Base-by-base conservation (phyloP, 2,329 filamentous ascomycete species). In the Alternaria longipes region DNA sequence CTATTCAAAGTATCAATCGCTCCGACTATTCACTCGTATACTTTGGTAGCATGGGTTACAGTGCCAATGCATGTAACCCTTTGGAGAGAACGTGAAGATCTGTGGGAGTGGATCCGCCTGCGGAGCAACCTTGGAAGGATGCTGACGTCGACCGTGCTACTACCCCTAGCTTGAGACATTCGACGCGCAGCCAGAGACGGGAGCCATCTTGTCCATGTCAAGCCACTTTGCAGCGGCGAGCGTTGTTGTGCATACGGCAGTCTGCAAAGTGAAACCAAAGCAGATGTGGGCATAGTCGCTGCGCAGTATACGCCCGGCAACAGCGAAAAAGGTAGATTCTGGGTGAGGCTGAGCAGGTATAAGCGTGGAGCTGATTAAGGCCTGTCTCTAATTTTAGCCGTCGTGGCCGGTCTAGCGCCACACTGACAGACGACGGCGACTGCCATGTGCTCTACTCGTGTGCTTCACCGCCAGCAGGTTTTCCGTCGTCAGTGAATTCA, bases 271-370 rank as follows among this genome's bases (percentile, higher is more conserved):
- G 44, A 11, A 20, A 22, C 54, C 22, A 46, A 44, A 58, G 34
- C 42, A 34, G 18, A 22, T 32, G 5, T 38, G 28, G 41, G 32
- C 32, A 9, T 42, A 42, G 40, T 16, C 5, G 3, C 20, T 24
- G 12, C 11, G 20, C 40, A 42, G 40, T 16, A 14, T 20, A 8
- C 8, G 40, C 8, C 40, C 54, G 38, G 61, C 44, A 45, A 38
- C 28, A 28, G 60, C 60, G 50, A 63, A 32, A 47, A 24, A 22
- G 18, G 58, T 45, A 38, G 62, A 40, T 44, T 38, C 54, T 56
- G 56, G 26, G 26, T 71, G 70, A 72, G 71, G 71, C 71, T 74
- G 71, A 71, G 65, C 64, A 67, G 14, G 62, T 63, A 9, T 9
- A 53, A 64, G 66, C 68, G 54, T 36, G 56, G 54, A 59, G 65